Evolutionary conservation across 495 filamentous ascomycete genomes (phyloP), one percentile per base, ranked within the genome.

Genomic region (Entonaema liquescens): DNA sequence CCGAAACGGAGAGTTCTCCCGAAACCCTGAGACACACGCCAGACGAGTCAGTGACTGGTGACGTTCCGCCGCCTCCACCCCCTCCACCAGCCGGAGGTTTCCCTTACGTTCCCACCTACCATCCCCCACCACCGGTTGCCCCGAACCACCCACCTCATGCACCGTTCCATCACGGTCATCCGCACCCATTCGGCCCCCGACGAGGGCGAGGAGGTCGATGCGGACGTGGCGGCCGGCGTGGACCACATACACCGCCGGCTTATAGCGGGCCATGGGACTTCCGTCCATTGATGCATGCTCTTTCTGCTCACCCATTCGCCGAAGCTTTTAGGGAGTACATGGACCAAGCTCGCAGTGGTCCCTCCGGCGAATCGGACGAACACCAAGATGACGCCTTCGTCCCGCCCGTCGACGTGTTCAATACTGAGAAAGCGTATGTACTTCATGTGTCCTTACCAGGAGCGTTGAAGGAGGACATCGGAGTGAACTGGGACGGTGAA

Each of bases 361-460:
- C 60, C n/a, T 74, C 54, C 19, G 76, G 53, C 60, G 71, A 74
- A 62, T 50, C 59, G 49, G 76, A 67, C 31, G 70, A 76, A 25
- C 75, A 67, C 55, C 75, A 80, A 2, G 80, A 61, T 65, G 79
- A 74, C 59, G 85, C 86, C 65, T 93, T 93, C 76, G 74, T 72
- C 5, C 93, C 92, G 4, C 84, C 87, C 3, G 83, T 89, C 55
- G 91, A 95, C 67, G 80, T 94, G 62, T 95, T 94, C 82, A 86
- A 89, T 75, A 90, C 90, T 11, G 79, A 84, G 31, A 79, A 80
- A 50, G 78, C 81, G 52, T 94, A 86, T 74, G 81, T 91, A 12
- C 76, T 95, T 21, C 92, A 95, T 74, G 78, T 92, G 44, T 90
- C 91, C 1, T 79, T 95, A 0, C 90, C 93, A 1, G 93, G 93